These are phyloP conservation scores for Barnettozyma wickerhamii DNA, from an alignment of 805 yeast genomes.

Conservation along the genomic window DNA sequence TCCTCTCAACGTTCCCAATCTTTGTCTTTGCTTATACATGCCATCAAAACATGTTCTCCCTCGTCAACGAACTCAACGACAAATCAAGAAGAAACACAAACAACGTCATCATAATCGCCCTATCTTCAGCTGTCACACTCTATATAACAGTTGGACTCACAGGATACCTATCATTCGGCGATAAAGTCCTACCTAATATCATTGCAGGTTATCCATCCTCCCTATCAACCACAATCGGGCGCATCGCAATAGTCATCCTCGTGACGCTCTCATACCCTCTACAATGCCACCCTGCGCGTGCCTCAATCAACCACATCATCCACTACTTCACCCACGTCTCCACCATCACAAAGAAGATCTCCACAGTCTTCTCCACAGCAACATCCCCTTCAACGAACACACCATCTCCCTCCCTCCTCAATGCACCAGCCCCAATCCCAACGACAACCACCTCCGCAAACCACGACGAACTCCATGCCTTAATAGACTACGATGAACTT, in stretches of 20 bases:
- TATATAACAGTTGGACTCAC: slow-evolving; percentile 72
- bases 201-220: slow-evolving; percentile 70
- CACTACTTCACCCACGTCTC: slow-evolving; percentile 39
- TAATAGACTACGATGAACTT: slow-evolving; percentile 24
- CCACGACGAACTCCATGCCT: slow-evolving; percentile 8
- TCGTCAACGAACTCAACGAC: slow-evolving; percentile 73
- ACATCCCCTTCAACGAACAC: slow-evolving; percentile 2
- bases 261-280: slow-evolving; percentile 85
- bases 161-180: slow-evolving; percentile 88
- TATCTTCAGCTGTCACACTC: slow-evolving; percentile 54
- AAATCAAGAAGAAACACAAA: slow-evolving; percentile 44
- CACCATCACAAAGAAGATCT: slow-evolving; percentile 20
- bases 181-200: slow-evolving; percentile 71
- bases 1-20: slow-evolving; percentile 81
- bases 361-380: slow-evolving; percentile 9
- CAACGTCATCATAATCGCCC: slow-evolving; percentile 46
- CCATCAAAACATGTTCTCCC: slow-evolving; percentile 91
- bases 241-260: slow-evolving; percentile 73
- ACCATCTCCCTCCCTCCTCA: too few species aligned
- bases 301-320: slow-evolving; percentile 70
- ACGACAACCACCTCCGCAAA: not conserved
- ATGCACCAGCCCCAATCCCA: too few species aligned
- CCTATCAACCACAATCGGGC: slow-evolving; percentile 67
- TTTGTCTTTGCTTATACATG: slow-evolving; percentile 94
- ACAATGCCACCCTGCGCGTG: slow-evolving; percentile 87